Percentiles rank a stretch among this genome's conserved stretches.
Conservation (phyloP, 2,329 filamentous ascomycete genomes). For the Colletotrichum plurivorum region DNA sequence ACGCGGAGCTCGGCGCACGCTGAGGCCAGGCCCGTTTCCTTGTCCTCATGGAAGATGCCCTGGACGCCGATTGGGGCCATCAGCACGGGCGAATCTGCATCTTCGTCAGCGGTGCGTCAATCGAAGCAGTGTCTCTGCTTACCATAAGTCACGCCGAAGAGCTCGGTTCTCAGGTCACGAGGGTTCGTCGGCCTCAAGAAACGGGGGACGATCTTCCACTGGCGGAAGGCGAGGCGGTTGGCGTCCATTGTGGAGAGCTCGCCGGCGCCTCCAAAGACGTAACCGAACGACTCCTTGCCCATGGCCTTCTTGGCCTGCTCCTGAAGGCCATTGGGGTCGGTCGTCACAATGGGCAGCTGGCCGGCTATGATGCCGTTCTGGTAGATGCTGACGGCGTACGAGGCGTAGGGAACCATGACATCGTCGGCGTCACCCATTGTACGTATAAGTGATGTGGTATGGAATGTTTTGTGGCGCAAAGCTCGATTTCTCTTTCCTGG, state of each 20-base stretch:
- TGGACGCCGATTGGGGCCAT: constrained; percentile 81
- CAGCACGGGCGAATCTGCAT: constrained; percentile 64
- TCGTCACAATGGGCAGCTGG: constrained; percentile 67
- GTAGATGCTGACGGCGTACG: constrained; percentile 65
- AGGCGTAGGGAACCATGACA: constrained; percentile 51
- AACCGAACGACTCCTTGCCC: constrained; percentile 66
- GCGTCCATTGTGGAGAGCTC: constrained; percentile 73
- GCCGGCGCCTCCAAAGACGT: constrained; percentile 74
- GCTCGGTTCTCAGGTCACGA: constrained; percentile 63
- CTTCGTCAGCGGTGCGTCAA: constrained; percentile 4
- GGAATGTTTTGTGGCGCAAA: neutral
- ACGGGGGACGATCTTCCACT: constrained; percentile 66
- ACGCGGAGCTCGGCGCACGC: constrained; percentile 73
- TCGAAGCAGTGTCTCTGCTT: constrained; percentile 23
- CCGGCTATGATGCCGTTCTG: constrained; percentile 64
- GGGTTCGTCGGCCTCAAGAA: constrained; percentile 61
- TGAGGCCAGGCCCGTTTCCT: constrained; percentile 74
- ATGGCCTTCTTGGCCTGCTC: constrained; percentile 66
- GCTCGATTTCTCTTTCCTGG: too few species aligned
- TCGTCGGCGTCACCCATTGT: constrained; percentile 41
- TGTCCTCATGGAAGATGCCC: constrained; percentile 75
- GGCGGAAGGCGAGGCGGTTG: constrained; percentile 70
- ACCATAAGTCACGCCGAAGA: constrained; percentile 67
- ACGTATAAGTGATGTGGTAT: neutral
- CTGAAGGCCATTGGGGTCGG: constrained; percentile 70